These are phyloP conservation scores for Odontarrhena argentea DNA, from an alignment of 345 rosid genomes.

Conservation along the genomic window DNA sequence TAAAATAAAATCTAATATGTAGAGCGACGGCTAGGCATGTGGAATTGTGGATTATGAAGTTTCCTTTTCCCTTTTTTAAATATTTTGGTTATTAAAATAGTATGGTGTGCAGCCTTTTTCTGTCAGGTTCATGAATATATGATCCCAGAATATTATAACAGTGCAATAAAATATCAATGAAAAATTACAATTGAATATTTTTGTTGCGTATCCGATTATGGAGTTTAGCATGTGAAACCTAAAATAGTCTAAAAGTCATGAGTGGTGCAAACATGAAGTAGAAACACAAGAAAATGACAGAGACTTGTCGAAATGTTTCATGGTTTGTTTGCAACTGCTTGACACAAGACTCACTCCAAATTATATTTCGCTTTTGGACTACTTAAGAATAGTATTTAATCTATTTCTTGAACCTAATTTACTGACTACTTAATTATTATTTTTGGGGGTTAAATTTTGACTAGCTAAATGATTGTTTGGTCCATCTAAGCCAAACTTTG, in stretches of 20 bases:
- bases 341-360: background rate
- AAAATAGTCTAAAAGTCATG: slow-evolving; percentile 31
- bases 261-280: slow-evolving; percentile 10
- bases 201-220: slow-evolving; percentile 5
- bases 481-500: background rate
- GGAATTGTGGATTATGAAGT: slow-evolving; percentile 39
- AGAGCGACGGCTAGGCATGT: slow-evolving; percentile 44
- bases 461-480: background rate
- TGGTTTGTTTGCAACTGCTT: too few relatives aligned
- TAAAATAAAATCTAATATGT: background rate
- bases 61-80: slow-evolving; percentile 10
- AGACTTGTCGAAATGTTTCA: too few relatives aligned
- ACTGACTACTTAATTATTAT: background rate
- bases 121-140: background rate
- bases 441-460: too few relatives aligned
- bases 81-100: background rate
- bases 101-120: slow-evolving; percentile 30
- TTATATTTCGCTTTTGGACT: slow-evolving; percentile 15
- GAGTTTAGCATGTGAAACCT: slow-evolving; percentile 14
- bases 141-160: background rate
- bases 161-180: background rate
- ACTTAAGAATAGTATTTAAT: background rate
- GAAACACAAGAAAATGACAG: slow-evolving; percentile 1
- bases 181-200: background rate
- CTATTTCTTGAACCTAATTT: background rate